Conservation (phyloP, 2,329 filamentous ascomycete genomes). For the Acrodontium crateriforme region DNA sequence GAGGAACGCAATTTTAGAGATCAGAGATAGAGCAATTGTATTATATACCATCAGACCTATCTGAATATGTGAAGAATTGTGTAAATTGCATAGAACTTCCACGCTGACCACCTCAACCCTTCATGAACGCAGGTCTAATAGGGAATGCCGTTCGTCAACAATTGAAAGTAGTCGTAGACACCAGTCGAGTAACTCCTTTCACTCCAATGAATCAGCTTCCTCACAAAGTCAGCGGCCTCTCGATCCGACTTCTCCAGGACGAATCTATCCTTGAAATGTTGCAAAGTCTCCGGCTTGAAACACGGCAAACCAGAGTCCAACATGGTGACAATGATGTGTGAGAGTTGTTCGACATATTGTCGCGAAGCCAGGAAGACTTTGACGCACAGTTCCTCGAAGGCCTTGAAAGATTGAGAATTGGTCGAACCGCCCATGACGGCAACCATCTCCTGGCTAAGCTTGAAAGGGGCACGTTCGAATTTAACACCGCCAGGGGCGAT, state of each 20-base stretch:
- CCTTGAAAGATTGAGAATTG: slow-evolving; percentile 76
- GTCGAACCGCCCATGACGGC: slow-evolving; percentile 88
- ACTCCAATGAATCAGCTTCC: slow-evolving; percentile 76
- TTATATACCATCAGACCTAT: too few species aligned
- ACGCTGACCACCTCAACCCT: too few species aligned
- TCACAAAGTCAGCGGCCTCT: slow-evolving; percentile 91
- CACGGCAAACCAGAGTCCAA: slow-evolving; percentile 90
- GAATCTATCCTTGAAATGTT: slow-evolving; percentile 84
- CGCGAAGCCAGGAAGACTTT: slow-evolving; percentile 86
- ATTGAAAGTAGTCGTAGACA: slow-evolving; percentile 95
- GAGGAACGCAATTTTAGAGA: slow-evolving; percentile 39
- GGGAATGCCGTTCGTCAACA: slow-evolving; percentile 93
- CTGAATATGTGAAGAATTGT: too few species aligned
- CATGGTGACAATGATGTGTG: slow-evolving; percentile 86
- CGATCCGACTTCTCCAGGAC: slow-evolving; percentile 82
- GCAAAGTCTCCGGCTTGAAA: slow-evolving; percentile 91
- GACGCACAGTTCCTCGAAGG: slow-evolving; percentile 92
- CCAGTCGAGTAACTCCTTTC: slow-evolving; percentile 83
- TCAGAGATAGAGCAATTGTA: slow-evolving; percentile 4
- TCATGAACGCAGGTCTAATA: slow-evolving; percentile 41
- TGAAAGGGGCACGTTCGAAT: slow-evolving; percentile 97
- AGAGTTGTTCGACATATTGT: slow-evolving; percentile 76
- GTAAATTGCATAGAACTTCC: too few species aligned
- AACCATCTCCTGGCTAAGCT: slow-evolving; percentile 93
- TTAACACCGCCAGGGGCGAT: slow-evolving; percentile 94